Evolutionary conservation across 495 filamentous ascomycete species (phyloP), one percentile per base, ranked within the genome.

Genomic region (Tricharina praecox): DNA sequence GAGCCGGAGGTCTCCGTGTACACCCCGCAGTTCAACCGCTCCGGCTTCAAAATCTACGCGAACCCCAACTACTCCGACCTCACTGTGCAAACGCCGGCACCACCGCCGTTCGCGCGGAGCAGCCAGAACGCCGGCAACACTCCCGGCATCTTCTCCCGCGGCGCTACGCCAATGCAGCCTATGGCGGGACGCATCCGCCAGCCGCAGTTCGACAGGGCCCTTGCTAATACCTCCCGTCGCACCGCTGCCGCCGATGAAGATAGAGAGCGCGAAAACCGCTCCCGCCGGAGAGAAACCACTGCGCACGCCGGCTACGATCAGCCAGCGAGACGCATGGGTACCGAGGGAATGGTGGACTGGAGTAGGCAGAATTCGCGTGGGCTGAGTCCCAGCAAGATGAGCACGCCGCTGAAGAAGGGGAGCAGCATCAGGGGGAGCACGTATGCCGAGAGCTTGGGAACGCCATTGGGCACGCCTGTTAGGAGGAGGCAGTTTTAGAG

Each of bases 31-130:
- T 66, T 85, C 40, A 74, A 93, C 54, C 78, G 81, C 21, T 76
- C 81, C n/a, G 78, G 76, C 23, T 97, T 92, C 62, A 70, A 75
- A 50, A 90, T 81, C 2, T 77, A 81, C 37, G 85, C 88, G 7
- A 96, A 96, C 55, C 82, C 83, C 0, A 86, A 85, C 58, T 95
- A 94, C 63, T 63, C 76, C 38, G 76, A 73, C 41, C 77, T 92
- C 53, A 72, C 58, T 5, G 45, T 45, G 10, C 47, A 50, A 3
- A 45, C 32, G 8, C 45, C 39, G 13, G 13, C 21, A 11, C 36
- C 41, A n/a, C 40, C 15, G 19, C 11, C 18, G 26, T 36, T 50
- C 35, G 11, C 34, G 33, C 26, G 35, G 45, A 9, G 30, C 55
- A 8, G 54, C 55, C 8, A 24, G 34, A 11, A 19, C 28, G 13